Evolutionary conservation across 257 asterid genomes (phyloP).

Genomic region (Nyctanthes arbortristis): DNA sequence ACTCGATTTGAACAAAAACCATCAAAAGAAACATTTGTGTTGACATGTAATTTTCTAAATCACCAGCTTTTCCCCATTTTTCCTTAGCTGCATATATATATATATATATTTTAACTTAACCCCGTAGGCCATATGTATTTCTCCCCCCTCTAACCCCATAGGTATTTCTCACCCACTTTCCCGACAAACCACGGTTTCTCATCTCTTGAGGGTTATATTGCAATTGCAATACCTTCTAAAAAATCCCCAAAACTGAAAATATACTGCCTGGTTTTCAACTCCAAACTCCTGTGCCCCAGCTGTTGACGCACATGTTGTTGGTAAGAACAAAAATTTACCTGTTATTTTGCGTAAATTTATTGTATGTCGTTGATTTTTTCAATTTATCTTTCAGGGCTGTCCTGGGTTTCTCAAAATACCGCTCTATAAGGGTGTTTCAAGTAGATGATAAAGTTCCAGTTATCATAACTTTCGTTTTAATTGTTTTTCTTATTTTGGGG

Average conservation of each 20-base stretch:
- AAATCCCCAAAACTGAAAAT: slow-evolving; percentile 11
- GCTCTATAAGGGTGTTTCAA: slow-evolving; percentile 27
- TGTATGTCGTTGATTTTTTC: neutral
- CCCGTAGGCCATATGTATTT: neutral
- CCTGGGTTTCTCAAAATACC: slow-evolving; percentile 14
- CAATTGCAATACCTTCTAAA: slow-evolving; percentile 25
- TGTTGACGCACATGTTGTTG: neutral
- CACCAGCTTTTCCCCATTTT: neutral
- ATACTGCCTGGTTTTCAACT: neutral
- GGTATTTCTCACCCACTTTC: slow-evolving; percentile 6
- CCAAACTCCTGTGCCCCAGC: neutral
- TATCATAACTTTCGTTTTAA: neutral
- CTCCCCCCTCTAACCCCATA: slow-evolving; percentile 15
- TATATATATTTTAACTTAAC: too few species aligned
- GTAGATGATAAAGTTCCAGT: slow-evolving; percentile 23
- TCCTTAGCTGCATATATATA: too few species aligned
- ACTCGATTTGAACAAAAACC: too few species aligned
- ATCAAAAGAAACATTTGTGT: too few species aligned
- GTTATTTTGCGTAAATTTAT: slow-evolving; percentile 12
- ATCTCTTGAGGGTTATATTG: slow-evolving; percentile 27
- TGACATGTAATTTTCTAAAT: neutral
- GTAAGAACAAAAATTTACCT: slow-evolving; percentile 1
- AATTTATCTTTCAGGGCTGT: slow-evolving; percentile 19
- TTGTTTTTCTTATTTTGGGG: slow-evolving; percentile 1
- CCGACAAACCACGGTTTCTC: slow-evolving; percentile 21